phyloP scores from a whole-genome alignment of 148 eudicot species.

The Beta vulgaris region DNA sequence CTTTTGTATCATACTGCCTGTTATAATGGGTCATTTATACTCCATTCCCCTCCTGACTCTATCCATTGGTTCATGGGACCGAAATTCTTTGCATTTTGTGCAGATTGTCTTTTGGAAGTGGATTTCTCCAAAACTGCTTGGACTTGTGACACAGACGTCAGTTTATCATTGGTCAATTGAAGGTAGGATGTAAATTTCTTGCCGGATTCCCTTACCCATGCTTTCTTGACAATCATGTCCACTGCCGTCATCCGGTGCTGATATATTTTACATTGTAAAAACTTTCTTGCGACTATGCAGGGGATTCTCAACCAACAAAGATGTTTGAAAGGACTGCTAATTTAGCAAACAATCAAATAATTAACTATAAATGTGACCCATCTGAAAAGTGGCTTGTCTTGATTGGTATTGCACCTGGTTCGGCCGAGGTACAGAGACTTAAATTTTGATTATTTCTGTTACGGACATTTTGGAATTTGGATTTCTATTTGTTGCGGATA shows the following conservation, averaged over 20 bases:
- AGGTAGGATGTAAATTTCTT: constrained; percentile 37
- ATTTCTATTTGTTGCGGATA: background rate
- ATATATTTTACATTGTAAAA: constrained; percentile 5
- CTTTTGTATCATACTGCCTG: too few species aligned
- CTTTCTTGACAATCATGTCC: constrained; percentile 3
- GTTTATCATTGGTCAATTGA: constrained; percentile 99
- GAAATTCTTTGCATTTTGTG: constrained; percentile 5
- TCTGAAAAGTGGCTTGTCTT: constrained; percentile 88
- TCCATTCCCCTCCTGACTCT: background rate
- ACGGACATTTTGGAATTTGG: background rate
- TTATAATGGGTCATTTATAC: background rate
- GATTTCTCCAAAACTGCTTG: constrained; percentile 82
- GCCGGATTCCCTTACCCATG: constrained; percentile 8
- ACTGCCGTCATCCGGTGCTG: constrained; percentile 4
- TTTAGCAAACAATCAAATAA: constrained; percentile 45
- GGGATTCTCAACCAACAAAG: constrained; percentile 73
- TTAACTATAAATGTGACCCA: constrained; percentile 79
- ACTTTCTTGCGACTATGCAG: constrained; percentile 32
- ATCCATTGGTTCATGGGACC: constrained; percentile 8
- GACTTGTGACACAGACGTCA: constrained; percentile 85
- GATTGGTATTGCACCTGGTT: constrained; percentile 87
- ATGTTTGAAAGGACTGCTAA: constrained; percentile 91
- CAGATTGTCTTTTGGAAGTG: constrained; percentile 99
- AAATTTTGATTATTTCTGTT: background rate
- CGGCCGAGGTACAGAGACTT: constrained; percentile 56